These are phyloP conservation scores for Tolypocladium guangdongense DNA, from an alignment of 2,329 filamentous ascomycete genomes.

Conservation along the genomic window DNA sequence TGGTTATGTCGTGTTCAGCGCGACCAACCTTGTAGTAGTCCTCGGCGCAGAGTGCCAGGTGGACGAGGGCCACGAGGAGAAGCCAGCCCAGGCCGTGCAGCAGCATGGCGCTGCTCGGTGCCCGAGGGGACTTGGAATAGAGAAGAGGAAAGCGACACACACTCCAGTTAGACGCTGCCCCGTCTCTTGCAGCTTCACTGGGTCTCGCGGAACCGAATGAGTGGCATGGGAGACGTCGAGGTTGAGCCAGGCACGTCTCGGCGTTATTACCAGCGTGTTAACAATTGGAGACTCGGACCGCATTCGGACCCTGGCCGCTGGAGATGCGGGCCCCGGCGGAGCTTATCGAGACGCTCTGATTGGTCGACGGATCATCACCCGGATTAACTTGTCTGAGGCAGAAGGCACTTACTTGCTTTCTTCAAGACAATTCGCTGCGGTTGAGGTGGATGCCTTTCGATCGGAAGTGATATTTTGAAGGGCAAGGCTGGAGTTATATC, in stretches of 20 bases:
- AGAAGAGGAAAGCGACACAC: background rate
- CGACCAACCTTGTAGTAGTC: constrained; percentile 66
- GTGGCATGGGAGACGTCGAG: constrained; percentile 1
- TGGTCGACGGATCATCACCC: constrained; percentile 10
- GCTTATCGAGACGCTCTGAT: constrained; percentile 11
- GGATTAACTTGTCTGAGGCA: constrained; percentile 8
- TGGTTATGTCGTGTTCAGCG: background rate
- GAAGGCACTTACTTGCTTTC: background rate
- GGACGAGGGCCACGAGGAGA: constrained; percentile 41
- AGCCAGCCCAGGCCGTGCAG: constrained; percentile 37
- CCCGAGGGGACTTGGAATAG: constrained; percentile 6
- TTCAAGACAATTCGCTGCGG: background rate
- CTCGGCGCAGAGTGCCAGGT: constrained; percentile 47
- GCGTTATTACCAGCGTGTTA: constrained; percentile 25
- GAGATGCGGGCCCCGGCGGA: background rate
- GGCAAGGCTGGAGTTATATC: background rate
- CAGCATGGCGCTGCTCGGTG: constrained; percentile 33
- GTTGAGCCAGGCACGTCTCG: background rate
- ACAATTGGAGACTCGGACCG: constrained; percentile 8
- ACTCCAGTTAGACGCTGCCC: background rate
- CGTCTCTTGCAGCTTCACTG: background rate
- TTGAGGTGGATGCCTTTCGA: background rate
- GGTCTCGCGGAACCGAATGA: background rate
- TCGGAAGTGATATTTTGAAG: background rate
- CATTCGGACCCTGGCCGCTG: background rate